These are phyloP conservation scores for Ricinus communis DNA, from an alignment of 345 rosid genomes.

Conservation along the genomic window DNA sequence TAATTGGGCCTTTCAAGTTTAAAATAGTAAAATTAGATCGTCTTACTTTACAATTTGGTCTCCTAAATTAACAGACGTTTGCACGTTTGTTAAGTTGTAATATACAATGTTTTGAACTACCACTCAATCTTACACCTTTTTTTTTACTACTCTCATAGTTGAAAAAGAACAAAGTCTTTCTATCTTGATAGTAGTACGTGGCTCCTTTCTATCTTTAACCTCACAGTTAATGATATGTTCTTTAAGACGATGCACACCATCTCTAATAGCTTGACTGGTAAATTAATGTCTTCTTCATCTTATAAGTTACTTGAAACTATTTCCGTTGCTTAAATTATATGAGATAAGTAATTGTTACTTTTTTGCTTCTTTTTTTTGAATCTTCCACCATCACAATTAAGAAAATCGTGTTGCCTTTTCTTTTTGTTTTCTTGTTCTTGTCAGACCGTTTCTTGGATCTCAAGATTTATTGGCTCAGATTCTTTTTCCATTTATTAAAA, in stretches of 20 bases:
- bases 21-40: no score
- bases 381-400: neutral
- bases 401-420: neutral
- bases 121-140: no score
- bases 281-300: neutral
- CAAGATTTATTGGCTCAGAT: slow-evolving; percentile 16
- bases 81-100: no score
- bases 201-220: slow-evolving; percentile 42
- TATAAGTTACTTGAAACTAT: slow-evolving; percentile 21
- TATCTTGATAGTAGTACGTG: slow-evolving; percentile 44
- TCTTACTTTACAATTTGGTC: no score
- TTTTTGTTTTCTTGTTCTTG: slow-evolving; percentile 3
- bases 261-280: neutral
- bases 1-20: no score
- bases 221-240: slow-evolving; percentile 31
- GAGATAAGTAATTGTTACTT: slow-evolving; percentile 19
- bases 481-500: slow-evolving; percentile 1
- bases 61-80: no score
- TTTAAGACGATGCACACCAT: no score
- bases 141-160: no score
- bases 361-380: slow-evolving; percentile 8
- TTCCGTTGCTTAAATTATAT: slow-evolving; percentile 45
- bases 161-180: slow-evolving; percentile 42
- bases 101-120: no score
- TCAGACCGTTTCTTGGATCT: slow-evolving; percentile 18